Evolutionary conservation across 2,329 filamentous ascomycete genomes (phyloP).

Genomic region (Aspergillus sp.): DNA sequence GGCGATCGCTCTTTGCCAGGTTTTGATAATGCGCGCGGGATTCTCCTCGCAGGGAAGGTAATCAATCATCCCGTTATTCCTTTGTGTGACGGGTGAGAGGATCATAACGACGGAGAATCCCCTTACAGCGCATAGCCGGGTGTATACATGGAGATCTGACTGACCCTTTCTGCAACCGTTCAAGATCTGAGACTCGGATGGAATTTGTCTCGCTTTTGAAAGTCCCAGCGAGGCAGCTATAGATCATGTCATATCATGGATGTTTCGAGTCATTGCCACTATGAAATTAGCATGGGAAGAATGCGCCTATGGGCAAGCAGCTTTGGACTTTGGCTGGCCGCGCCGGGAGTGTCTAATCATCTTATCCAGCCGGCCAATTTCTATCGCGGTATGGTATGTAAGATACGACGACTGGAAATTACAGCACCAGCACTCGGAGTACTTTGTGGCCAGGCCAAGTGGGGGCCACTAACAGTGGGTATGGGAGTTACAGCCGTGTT

Average conservation of each 20-base stretch:
- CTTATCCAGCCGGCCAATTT: conserved; percentile 8
- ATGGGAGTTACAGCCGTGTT: conserved; percentile 1
- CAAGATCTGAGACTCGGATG: neutral
- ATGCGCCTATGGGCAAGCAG: neutral
- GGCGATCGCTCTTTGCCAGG: conserved; percentile 3
- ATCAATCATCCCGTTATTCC: neutral
- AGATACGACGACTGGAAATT: conserved; percentile 5
- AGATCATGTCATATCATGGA: conserved; percentile 6
- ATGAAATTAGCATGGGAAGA: neutral
- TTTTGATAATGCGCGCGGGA: conserved; percentile 2
- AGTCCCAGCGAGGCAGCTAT: neutral
- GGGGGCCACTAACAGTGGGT: neutral
- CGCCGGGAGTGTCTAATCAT: neutral
- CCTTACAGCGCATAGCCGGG: conserved; percentile 1
- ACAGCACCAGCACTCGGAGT: conserved; percentile 2
- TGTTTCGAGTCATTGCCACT: conserved; percentile 9
- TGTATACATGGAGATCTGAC: neutral
- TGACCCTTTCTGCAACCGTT: neutral
- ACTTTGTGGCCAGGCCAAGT: conserved; percentile 3
- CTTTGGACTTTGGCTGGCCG: neutral
- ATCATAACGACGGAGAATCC: neutral
- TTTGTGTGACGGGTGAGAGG: neutral
- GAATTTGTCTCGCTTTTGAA: neutral
- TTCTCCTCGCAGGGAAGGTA: neutral
- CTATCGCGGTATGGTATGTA: conserved; percentile 13